Evolutionary conservation across 495 filamentous ascomycete genomes (phyloP), one percentile per base, ranked within the genome.

Genomic region (Penicillium alfredii): DNA sequence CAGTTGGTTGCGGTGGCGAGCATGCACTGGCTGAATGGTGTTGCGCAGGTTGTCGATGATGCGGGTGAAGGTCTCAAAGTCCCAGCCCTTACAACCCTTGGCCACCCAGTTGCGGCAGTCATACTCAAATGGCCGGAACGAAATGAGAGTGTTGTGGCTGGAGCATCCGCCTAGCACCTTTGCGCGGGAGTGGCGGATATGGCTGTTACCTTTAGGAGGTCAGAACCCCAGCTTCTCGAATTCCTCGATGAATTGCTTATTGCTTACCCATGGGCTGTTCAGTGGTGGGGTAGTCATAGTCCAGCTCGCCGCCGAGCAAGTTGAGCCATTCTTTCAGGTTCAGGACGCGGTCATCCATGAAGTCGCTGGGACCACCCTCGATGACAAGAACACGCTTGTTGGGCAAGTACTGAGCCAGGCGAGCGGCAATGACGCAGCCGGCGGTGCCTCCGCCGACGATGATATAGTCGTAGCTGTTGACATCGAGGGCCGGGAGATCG

Each of bases 361-460:
- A 83, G 41, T 75, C 72, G 44, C 70, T 76, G 13, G 71, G 71
- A 29, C 71, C 81, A 36, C 74, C 80, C 51, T 85, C 81, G 40
- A 85, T 76, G 40, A 83, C 58, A 19, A 85, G 66, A 34, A 79
- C 69, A 9, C 63, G 72, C 58, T 79, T 80, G 55, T 81, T 66
- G 15, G 81, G 79, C 23, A 84, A 56, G 47, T 83, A 83, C 47
- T 80, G 66, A 1, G 72, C 76, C 64, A 84, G 66, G 13, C 80
- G 73, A 14, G 77, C 74, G 30, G 85, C 88, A 53, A 95, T 80
- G 25, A 89, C 85, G 58, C 88, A 85, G 37, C 88, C 88, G 5
- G 88, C 87, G 19, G 88, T 93, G 49, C 88, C 88, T 32, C 86
- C 88, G 41, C 85, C 87, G 9, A 93, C 77, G 49, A 94, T 81